phyloP scores from a whole-genome alignment of 2,329 filamentous ascomycete species.

The Aspergillus glaucus region DNA sequence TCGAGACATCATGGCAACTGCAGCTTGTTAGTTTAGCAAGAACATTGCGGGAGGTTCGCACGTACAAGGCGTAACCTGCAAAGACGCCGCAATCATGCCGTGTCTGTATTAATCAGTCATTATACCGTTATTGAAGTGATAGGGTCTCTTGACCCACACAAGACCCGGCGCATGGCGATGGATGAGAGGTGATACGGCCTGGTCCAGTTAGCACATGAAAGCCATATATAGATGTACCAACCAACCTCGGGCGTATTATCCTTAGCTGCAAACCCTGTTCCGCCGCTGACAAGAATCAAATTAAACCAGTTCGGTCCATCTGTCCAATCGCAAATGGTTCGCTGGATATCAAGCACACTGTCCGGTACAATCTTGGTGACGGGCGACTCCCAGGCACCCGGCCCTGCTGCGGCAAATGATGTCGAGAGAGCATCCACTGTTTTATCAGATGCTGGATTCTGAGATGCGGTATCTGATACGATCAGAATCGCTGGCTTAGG shows the following conservation, averaged over 20 bases:
- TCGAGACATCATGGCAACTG: conserved; percentile 93
- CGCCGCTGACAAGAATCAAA: conserved; percentile 80
- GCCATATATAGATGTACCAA: conserved; percentile 5
- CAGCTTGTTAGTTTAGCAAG: conserved; percentile 17
- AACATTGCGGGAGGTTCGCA: conserved; percentile 5
- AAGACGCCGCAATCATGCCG: conserved; percentile 81
- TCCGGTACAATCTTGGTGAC: conserved; percentile 74
- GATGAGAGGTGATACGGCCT: conserved; percentile 74
- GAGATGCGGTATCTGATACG: conserved; percentile 81
- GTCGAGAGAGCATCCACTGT: conserved; percentile 61
- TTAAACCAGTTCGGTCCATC: conserved; percentile 61
- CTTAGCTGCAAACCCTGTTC: conserved; percentile 81
- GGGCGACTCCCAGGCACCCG: conserved; percentile 63
- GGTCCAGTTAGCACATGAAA: conserved; percentile 8
- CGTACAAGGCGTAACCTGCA: conserved; percentile 84
- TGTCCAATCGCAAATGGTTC: conserved; percentile 64
- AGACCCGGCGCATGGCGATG: conserved; percentile 83
- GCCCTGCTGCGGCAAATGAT: conserved; percentile 62
- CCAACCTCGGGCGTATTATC: conserved; percentile 83
- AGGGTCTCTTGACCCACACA: conserved; percentile 50
- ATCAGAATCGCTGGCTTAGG: conserved; percentile 75
- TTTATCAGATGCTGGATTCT: conserved; percentile 72
- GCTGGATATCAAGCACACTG: conserved; percentile 66
- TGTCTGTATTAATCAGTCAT: conserved; percentile 49
- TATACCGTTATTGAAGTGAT: neutral